These are phyloP conservation scores for Ustilago xerochloae DNA, from an alignment of 1,284 basidiomycete genomes.

Conservation along the genomic window DNA sequence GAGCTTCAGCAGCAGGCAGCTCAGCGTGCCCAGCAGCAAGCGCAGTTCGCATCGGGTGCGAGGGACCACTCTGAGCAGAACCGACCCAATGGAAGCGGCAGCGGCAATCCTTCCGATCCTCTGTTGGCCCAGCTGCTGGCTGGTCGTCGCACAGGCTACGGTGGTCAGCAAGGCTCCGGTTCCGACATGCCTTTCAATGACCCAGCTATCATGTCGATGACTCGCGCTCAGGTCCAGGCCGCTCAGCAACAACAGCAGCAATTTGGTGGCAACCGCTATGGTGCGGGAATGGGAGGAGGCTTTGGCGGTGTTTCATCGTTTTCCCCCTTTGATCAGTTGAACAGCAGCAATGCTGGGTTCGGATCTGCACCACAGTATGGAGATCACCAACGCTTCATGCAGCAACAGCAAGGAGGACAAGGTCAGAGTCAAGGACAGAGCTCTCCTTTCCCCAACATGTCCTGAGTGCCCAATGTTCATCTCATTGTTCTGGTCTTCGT, in stretches of 20 bases:
- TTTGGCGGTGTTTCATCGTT: conserved; percentile 34
- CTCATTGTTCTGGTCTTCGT: not conserved
- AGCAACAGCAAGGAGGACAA: conserved; percentile 26
- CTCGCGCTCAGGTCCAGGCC: conserved; percentile 50
- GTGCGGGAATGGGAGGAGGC: conserved; percentile 27
- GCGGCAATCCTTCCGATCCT: conserved; percentile 50
- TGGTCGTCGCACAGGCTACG: conserved; percentile 32
- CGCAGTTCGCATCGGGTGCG: conserved; percentile 22
- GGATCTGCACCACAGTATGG: conserved; percentile 28
- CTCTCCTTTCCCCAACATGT: conserved; percentile 31
- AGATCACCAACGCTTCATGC: conserved; percentile 41
- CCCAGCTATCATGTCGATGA: conserved; percentile 62
- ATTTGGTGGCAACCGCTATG: conserved; percentile 39
- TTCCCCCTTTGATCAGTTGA: conserved; percentile 44
- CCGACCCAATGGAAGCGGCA: conserved; percentile 28
- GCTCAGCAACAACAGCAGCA: conserved; percentile 51
- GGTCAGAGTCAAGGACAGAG: conserved; percentile 30
- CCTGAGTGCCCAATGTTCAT: conserved; percentile 1
- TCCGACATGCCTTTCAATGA: conserved; percentile 52
- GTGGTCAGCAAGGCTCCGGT: conserved; percentile 13
- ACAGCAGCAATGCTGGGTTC: conserved; percentile 26
- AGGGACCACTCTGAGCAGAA: conserved; percentile 21
- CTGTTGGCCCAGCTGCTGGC: conserved; percentile 64
- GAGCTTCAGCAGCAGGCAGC: conserved; percentile 50
- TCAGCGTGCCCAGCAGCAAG: conserved; percentile 45